These are phyloP conservation scores for Trypanosoma rangeli DNA, from an alignment of 208 protist species.

Conservation along the genomic window DNA sequence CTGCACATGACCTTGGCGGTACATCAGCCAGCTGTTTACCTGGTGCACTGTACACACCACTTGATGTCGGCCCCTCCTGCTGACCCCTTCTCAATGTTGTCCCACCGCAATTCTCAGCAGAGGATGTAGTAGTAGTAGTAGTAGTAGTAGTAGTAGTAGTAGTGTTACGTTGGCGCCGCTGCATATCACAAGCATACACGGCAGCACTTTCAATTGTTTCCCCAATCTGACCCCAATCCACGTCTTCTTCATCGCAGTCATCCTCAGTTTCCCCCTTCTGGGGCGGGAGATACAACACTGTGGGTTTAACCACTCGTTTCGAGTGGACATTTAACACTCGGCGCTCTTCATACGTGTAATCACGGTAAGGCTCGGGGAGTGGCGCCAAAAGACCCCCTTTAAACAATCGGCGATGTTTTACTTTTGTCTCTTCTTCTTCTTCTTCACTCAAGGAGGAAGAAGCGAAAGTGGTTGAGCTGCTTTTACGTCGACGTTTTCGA, in stretches of 20 bases:
- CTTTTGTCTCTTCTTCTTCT: background rate
- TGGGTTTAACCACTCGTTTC: constrained; percentile 16
- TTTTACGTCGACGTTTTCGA: constrained; percentile 11
- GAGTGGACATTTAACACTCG: constrained; percentile 13
- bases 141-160: background rate
- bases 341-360: constrained; percentile 24
- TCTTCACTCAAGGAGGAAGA: constrained; percentile 9
- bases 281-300: constrained; percentile 40
- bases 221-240: constrained; percentile 25
- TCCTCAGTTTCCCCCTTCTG: constrained; percentile 22
- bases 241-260: constrained; percentile 35
- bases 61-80: background rate
- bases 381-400: constrained; percentile 28
- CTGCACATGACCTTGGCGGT: background rate
- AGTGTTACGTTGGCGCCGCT: background rate
- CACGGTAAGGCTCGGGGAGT: constrained; percentile 12
- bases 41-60: background rate
- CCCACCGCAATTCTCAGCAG: background rate
- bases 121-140: background rate
- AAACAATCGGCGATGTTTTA: constrained; percentile 14
- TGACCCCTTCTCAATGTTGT: background rate
- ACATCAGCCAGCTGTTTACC: background rate
- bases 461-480: background rate
- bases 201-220: constrained; percentile 19
- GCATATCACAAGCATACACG: constrained; percentile 18